phyloP scores from a whole-genome alignment of 257 asterid genomes.

The Henckelia pumila region DNA sequence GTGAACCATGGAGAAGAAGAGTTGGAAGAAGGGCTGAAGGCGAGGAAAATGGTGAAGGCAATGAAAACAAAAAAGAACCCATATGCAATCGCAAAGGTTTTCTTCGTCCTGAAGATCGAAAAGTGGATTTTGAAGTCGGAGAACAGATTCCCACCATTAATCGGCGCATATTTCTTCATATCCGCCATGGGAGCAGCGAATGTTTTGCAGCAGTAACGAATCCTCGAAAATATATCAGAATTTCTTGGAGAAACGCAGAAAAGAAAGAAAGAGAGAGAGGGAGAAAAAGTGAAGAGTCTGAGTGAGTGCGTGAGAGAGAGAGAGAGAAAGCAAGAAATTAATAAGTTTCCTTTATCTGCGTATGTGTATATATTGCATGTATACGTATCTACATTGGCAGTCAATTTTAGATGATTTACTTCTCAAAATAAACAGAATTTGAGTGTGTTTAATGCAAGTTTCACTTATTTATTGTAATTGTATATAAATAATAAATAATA shows the following conservation, averaged over 20 bases:
- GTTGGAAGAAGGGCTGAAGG: constrained; percentile 67
- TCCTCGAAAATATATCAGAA: constrained; percentile 14
- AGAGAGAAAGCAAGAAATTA: background rate
- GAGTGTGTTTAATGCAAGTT: background rate
- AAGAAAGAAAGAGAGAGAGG: constrained; percentile 15
- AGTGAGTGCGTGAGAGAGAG: too few species aligned
- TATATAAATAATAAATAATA: too few species aligned
- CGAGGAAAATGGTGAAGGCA: constrained; percentile 66
- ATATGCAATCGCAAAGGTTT: constrained; percentile 46
- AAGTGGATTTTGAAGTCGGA: constrained; percentile 62
- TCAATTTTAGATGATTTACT: background rate
- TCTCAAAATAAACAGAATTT: background rate
- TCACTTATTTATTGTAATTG: too few species aligned
- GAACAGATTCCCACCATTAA: constrained; percentile 46
- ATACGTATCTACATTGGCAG: background rate
- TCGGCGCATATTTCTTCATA: constrained; percentile 52
- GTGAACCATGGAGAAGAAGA: constrained; percentile 65
- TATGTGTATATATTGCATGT: background rate
- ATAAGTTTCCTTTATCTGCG: too few species aligned
- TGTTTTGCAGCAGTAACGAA: background rate
- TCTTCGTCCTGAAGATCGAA: constrained; percentile 38
- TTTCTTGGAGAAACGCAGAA: constrained; percentile 2
- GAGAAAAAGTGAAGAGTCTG: too few species aligned
- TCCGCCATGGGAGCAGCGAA: constrained; percentile 49
- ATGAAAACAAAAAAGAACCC: constrained; percentile 52